These are phyloP conservation scores for Fonsecaea nubica DNA, from an alignment of 2,329 filamentous ascomycete genomes.

Conservation along the genomic window DNA sequence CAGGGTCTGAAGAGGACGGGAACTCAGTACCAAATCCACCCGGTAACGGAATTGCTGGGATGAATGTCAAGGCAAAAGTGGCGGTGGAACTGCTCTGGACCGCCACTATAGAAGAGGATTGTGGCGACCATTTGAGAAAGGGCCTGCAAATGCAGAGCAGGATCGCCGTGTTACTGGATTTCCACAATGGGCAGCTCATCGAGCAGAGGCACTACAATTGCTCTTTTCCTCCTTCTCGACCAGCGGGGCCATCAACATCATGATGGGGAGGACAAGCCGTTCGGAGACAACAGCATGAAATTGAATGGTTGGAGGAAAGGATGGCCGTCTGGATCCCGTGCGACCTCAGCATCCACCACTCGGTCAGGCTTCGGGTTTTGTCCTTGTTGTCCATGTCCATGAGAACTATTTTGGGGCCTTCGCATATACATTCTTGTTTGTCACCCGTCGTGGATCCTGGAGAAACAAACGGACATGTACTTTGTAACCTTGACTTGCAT, in stretches of 20 bases:
- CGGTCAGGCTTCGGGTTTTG: neutral
- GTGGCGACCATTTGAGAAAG: neutral
- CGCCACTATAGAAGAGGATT: neutral
- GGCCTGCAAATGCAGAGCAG: neutral
- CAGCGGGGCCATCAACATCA: neutral
- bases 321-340: neutral
- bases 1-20: neutral
- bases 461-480: neutral
- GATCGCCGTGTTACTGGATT: neutral
- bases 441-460: neutral
- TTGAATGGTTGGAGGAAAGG: neutral
- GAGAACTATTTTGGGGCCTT: neutral
- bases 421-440: constrained; percentile 1
- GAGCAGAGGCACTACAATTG: neutral
- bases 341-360: neutral
- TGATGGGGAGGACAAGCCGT: neutral
- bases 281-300: neutral
- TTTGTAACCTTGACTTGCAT: neutral
- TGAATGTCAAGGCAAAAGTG: neutral
- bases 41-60: neutral
- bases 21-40: neutral
- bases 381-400: neutral
- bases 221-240: neutral
- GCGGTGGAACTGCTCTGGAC: neutral
- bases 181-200: neutral